phyloP scores from a whole-genome alignment of 345 rosid genomes.

The Barbarea vulgaris region DNA sequence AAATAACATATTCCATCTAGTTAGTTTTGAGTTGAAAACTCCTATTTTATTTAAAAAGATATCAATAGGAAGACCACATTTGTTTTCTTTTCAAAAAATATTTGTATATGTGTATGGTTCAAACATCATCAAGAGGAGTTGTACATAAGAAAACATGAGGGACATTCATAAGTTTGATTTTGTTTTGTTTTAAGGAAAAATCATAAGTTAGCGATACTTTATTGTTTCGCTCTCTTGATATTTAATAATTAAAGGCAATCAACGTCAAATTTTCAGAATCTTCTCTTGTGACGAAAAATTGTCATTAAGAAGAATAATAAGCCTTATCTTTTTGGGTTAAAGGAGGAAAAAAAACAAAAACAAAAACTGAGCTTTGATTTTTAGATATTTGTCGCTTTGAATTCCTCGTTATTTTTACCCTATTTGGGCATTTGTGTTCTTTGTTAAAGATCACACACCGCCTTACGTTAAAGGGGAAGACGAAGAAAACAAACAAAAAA shows the following conservation, averaged over 20 bases:
- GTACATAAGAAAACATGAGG: slow-evolving; percentile 5
- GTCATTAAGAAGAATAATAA: slow-evolving; percentile 28
- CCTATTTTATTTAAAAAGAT: background rate
- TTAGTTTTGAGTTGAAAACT: background rate
- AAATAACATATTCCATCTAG: no score
- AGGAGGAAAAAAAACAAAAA: background rate
- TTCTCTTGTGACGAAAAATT: slow-evolving; percentile 24
- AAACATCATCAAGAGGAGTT: background rate
- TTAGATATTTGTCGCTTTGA: slow-evolving; percentile 29
- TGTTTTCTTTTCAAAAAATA: background rate
- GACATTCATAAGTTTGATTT: slow-evolving; percentile 14
- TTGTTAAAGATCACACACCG: slow-evolving; percentile 35
- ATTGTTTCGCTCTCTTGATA: background rate
- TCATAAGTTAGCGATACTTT: background rate
- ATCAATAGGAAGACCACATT: background rate
- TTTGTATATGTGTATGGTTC: background rate
- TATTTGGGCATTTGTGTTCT: slow-evolving; percentile 20
- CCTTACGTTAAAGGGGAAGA: slow-evolving; percentile 39
- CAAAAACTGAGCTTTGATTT: background rate
- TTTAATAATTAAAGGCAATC: slow-evolving; percentile 1
- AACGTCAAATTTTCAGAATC: slow-evolving; percentile 30
- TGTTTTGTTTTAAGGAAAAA: background rate
- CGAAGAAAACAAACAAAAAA: slow-evolving; percentile 28
- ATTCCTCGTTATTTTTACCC: slow-evolving; percentile 8
- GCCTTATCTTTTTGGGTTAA: slow-evolving; percentile 36